Conservation (phyloP, 2,329 filamentous ascomycete species). For the Bisporella sp. region DNA sequence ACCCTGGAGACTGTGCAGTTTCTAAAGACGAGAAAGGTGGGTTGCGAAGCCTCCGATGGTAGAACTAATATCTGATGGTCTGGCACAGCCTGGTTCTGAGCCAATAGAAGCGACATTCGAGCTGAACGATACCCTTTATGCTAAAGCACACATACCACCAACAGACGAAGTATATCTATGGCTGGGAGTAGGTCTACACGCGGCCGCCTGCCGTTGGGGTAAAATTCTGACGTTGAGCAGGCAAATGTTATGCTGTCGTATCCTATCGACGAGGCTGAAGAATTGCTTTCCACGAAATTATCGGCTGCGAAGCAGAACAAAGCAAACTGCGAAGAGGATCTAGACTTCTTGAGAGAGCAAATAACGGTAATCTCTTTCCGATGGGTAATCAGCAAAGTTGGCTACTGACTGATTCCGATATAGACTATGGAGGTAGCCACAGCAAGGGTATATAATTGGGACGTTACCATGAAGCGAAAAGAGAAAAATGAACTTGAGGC, state of each 20-base stretch:
- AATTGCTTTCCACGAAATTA: conserved; percentile 70
- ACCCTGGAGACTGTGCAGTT: conserved; percentile 89
- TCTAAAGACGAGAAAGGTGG: conserved; percentile 66
- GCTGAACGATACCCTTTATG: conserved; percentile 91
- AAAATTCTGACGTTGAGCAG: conserved; percentile 33
- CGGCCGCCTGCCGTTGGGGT: not conserved
- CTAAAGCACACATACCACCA: conserved; percentile 74
- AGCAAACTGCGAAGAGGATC: conserved; percentile 87
- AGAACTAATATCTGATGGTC: no score
- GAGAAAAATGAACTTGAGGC: conserved; percentile 63
- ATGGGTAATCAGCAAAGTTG: not conserved
- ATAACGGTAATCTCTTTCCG: conserved; percentile 62
- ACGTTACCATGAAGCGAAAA: conserved; percentile 91
- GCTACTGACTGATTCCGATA: conserved; percentile 8
- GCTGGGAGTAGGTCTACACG: conserved; percentile 63
- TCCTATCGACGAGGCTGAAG: conserved; percentile 79
- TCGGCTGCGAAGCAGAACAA: conserved; percentile 72
- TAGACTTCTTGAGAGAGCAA: conserved; percentile 92
- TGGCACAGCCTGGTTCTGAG: conserved; percentile 38
- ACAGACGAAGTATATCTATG: conserved; percentile 93
- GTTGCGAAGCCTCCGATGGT: conserved; percentile 6
- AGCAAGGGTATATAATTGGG: conserved; percentile 98
- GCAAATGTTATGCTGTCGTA: conserved; percentile 98
- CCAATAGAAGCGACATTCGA: conserved; percentile 91
- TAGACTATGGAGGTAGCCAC: conserved; percentile 81